Evolutionary conservation across 352 stramenopile genomes (phyloP), one percentile per base, ranked within the genome.

Genomic region (Globisporangium sylvaticum): DNA sequence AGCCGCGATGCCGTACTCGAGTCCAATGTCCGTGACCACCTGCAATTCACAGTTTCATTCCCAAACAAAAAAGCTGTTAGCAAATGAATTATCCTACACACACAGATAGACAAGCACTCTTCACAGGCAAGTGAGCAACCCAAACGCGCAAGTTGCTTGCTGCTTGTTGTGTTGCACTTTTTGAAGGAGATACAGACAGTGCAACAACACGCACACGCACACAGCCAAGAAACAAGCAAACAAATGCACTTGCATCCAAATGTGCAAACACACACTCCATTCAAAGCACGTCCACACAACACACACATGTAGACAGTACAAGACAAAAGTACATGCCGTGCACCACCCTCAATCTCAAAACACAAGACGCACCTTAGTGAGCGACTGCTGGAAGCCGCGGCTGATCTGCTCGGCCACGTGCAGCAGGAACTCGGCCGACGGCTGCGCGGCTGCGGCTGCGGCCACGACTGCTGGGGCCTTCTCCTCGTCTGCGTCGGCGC

Each of bases 341-440:
- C 55, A 46, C 20, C 44, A 39, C 32, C 58, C 37, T 29, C 31
- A 37, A 18, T 10, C 54, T 55, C 37, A 10, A 10, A 55, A 20
- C n/a, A 10, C 24, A 27, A 37, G 9, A 42, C 56, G 34, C 53
- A 76, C 70, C 70, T 73, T 58, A 4, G 62, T 54, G 32, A 76
- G 70, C 42, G 70, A 68, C 54, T 65, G 48, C 46, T 76, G 70
- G 67, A 76, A 70, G 37, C 61, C 58, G 50, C 53, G 59, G 46
- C 59, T 66, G 58, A 76, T 68, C 29, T 76, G 31, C 34, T 76
- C 31, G 10, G 60, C 66, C 4, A 76, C 62, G 58, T 71, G 70
- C 44, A 71, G 42, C 55, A 76, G 29, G 48, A 75, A 71, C 44
- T 64, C 70, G 48, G 66, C 50, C 9, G 66, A 50, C 20, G 70